phyloP scores from a whole-genome alignment of 225 moss, liverwort and hornwort species.

The Pleurozium schreberi region DNA sequence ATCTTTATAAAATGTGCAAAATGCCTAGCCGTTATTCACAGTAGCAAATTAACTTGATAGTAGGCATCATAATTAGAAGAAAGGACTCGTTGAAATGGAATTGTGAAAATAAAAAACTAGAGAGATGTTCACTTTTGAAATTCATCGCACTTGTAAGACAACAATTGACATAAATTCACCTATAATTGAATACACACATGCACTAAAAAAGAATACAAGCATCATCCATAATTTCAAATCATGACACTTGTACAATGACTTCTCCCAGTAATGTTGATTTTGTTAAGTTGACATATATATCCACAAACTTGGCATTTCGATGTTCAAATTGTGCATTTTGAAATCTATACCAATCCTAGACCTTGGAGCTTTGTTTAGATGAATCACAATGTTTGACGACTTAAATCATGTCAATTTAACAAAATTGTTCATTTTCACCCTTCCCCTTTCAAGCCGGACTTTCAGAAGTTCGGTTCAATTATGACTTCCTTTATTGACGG shows the following conservation, averaged over 20 bases:
- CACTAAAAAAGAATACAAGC: too few relatives aligned
- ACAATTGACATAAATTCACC: neutral
- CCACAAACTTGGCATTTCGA: too few relatives aligned
- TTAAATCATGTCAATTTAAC: too few relatives aligned
- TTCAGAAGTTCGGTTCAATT: too few relatives aligned
- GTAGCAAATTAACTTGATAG: neutral
- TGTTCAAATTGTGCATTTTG: too few relatives aligned
- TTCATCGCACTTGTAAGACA: neutral
- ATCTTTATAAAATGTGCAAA: neutral
- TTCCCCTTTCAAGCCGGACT: too few relatives aligned
- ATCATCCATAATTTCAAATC: neutral
- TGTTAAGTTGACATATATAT: too few relatives aligned
- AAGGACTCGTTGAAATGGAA: neutral
- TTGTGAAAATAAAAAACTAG: fast-evolving
- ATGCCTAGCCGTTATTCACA: fast-evolving
- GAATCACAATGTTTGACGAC: too few relatives aligned
- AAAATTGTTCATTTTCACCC: too few relatives aligned
- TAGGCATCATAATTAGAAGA: neutral
- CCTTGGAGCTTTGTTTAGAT: too few relatives aligned
- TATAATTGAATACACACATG: fast-evolving
- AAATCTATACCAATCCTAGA: too few relatives aligned
- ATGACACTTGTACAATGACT: neutral
- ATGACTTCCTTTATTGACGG: neutral
- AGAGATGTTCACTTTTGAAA: fast-evolving
- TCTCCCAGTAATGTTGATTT: neutral